Percentiles rank a stretch among this genome's conserved stretches.
phyloP scores from a whole-genome alignment of 164 flowering plant genomes.

The Vitis labrusca region DNA sequence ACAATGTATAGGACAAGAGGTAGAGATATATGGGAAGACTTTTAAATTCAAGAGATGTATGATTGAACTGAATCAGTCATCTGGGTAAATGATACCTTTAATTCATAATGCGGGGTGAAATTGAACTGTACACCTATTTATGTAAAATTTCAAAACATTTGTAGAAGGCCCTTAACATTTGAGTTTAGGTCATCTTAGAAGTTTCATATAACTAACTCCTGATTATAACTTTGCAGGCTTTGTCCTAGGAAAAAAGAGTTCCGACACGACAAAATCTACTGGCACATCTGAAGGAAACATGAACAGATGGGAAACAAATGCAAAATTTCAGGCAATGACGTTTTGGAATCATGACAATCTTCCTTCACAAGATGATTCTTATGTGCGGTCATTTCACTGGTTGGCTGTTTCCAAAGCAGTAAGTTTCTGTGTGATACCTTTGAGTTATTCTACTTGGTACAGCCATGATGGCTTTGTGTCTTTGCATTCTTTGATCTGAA shows the following conservation, averaged over 20 bases:
- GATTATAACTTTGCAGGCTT: slow-evolving; percentile 43
- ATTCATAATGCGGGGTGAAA: neutral
- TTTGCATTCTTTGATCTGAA: too few species aligned
- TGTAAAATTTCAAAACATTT: neutral
- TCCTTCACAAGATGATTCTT: slow-evolving; percentile 75
- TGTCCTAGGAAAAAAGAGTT: slow-evolving; percentile 60
- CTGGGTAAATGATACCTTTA: neutral
- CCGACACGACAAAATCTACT: slow-evolving; percentile 31
- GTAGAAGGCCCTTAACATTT: neutral
- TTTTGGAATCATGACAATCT: slow-evolving; percentile 86
- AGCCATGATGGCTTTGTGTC: too few species aligned
- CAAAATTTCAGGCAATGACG: slow-evolving; percentile 58
- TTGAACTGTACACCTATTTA: too few species aligned
- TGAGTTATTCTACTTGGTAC: too few species aligned
- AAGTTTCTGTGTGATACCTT: slow-evolving; percentile 27
- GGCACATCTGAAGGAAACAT: slow-evolving; percentile 30
- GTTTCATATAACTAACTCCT: neutral
- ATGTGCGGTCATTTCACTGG: slow-evolving; percentile 76
- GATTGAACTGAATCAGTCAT: too few species aligned
- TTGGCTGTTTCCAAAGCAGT: slow-evolving; percentile 77
- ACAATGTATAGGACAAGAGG: neutral
- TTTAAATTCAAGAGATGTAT: too few species aligned
- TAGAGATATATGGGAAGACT: neutral
- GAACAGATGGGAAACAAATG: slow-evolving; percentile 61
- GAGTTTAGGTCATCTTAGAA: neutral